phyloP scores from a whole-genome alignment of 257 asterid species.

The Solanum dulcamara region DNA sequence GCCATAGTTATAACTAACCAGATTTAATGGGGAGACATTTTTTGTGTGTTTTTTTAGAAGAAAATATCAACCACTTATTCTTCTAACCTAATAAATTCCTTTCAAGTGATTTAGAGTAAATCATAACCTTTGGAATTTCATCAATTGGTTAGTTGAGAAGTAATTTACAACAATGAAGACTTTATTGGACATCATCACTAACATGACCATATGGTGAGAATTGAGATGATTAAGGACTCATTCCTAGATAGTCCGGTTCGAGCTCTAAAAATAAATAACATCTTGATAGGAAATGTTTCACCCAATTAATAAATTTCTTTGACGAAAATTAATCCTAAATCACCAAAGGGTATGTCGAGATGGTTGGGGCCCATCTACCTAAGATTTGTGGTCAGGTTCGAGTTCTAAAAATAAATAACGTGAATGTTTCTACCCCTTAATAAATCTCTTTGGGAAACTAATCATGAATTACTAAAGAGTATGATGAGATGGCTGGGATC shows the following conservation, averaged over 20 bases:
- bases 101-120: not conserved
- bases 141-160: not conserved
- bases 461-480: not conserved
- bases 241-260: not conserved
- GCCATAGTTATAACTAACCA: not conserved
- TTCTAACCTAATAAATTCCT: not conserved
- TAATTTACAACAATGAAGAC: not conserved
- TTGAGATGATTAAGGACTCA: not conserved
- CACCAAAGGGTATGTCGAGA: not conserved
- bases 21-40: not conserved
- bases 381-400: too few relatives aligned
- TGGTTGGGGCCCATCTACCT: not conserved
- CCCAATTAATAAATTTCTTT: rapidly evolving
- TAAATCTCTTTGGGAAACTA: not conserved
- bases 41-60: not conserved
- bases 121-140: not conserved
- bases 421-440: not conserved
- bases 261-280: not conserved
- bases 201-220: not conserved
- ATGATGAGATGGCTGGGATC: not conserved
- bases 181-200: not conserved
- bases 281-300: not conserved
- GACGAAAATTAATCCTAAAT: not conserved
- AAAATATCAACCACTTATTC: not conserved
- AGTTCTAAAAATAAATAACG: too few relatives aligned